Conservation (phyloP, 2,329 filamentous ascomycete genomes). For the Ceratocystis eucalypticola region DNA sequence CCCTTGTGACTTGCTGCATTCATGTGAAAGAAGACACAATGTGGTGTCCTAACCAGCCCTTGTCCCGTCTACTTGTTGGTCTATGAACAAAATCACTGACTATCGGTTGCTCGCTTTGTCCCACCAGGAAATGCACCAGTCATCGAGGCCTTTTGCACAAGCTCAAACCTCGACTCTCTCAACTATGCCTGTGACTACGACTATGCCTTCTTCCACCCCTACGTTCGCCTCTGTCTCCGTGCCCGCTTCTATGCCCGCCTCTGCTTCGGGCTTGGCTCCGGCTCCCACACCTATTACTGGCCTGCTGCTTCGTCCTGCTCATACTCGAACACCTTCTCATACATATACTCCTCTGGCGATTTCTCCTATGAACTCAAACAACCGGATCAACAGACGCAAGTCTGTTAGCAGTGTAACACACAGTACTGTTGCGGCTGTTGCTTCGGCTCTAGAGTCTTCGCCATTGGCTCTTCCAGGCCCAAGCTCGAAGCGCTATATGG, state of each 20-base stretch:
- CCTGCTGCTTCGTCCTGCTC: conserved; percentile 47
- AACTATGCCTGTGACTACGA: conserved; percentile 26
- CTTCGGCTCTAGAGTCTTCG: conserved; percentile 36
- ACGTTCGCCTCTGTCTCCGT: conserved; percentile 23
- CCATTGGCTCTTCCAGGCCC: conserved; percentile 29
- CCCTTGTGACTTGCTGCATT: not conserved
- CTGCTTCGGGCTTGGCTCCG: not conserved
- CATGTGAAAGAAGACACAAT: not conserved
- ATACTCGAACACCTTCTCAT: conserved; percentile 67
- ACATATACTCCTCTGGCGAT: conserved; percentile 53
- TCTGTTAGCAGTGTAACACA: conserved; percentile 55
- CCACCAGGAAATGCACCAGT: conserved; percentile 48
- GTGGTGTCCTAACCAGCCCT: not conserved
- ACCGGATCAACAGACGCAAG: conserved; percentile 85
- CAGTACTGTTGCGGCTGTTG: conserved; percentile 13
- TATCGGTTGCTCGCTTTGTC: conserved; percentile 22
- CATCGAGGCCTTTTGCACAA: conserved; percentile 41
- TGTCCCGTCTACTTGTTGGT: conserved; percentile 7
- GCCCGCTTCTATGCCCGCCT: not conserved
- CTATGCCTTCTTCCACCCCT: conserved; percentile 2
- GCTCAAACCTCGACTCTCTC: conserved; percentile 14
- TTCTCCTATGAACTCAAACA: conserved; percentile 58
- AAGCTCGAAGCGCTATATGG: conserved; percentile 15
- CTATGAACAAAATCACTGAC: conserved; percentile 19
- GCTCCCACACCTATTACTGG: conserved; percentile 30